Base-by-base conservation (phyloP, 2,329 filamentous ascomycete species). In the Paecilomyces variotii region DNA sequence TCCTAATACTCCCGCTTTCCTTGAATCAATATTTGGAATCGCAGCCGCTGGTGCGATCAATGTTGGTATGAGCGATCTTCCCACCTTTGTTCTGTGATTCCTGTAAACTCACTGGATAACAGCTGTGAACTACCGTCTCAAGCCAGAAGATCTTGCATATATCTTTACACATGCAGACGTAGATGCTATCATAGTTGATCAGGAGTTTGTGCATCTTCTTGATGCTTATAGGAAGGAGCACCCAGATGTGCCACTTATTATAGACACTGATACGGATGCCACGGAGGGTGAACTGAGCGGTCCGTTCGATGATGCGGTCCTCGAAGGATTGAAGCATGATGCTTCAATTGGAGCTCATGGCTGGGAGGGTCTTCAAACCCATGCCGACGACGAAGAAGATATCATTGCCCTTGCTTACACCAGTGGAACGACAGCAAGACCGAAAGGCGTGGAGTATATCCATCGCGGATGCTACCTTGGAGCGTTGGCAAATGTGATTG, bases 361-460 rank as follows among this genome's bases (percentile, higher is more conserved):
- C 25, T 99, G 94, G 93, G 81, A 80, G 12, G 89, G 84, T 0
- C 81, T 97, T 26, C 82, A 89, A 61, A 81, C 84, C 1, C 87
- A 91, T 64, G 83, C 83, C 2, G 77, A 80, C 1, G 82, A 91
- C 66, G 94, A 99, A 72, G 88, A 96, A 64, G 86, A 85, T 60
- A 82, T 90, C 65, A 82, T 97, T 61, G 91, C 92, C 2, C 85
- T 99, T 57, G 90, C 93, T 1, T 97, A 97, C 72, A 99, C 94
- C 0, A 94, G 89, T 28, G 93, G 93, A 3, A 97, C 94, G 0
- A 97, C 94, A 0, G 91, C 92, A 0, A 81, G 84, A 30, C 94
- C 94, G 1, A 97, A 99, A 73, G 94, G 94, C 4, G 93, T 97
- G 2, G 86, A 96, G 57, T 97, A 89, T 70, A 97, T 91, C 1